Percentiles rank a stretch among this genome's conserved stretches.
Conservation (phyloP, 805 yeast genomes). For the Jamesozyma rosinii region DNA sequence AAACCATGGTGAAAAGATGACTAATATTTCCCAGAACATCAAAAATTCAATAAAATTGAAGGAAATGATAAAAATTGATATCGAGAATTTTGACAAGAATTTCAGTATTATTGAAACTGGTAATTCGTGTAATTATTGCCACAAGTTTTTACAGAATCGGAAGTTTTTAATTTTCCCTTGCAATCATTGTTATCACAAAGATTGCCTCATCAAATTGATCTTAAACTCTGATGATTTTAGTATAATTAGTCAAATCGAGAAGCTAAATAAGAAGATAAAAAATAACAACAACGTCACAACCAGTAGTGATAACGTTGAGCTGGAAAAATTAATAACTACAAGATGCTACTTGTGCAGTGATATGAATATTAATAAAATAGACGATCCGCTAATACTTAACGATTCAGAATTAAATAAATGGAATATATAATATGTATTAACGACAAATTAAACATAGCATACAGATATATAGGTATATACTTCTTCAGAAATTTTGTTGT, state of each 20-base stretch:
- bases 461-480: constrained; percentile 24
- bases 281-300: constrained; percentile 5
- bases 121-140: constrained; percentile 68
- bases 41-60: constrained; percentile 56
- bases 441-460: not conserved
- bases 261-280: constrained; percentile 22
- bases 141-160: constrained; percentile 57
- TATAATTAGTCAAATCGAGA: constrained; percentile 52
- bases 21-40: constrained; percentile 63
- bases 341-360: constrained; percentile 77
- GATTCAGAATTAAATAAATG: constrained; percentile 39
- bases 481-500: not conserved
- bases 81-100: constrained; percentile 42
- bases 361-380: constrained; percentile 57
- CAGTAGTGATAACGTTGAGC: constrained; percentile 30
- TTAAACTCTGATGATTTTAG: constrained; percentile 57
- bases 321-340: constrained; percentile 50
- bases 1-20: constrained; percentile 56
- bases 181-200: constrained; percentile 80
- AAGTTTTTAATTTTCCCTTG: constrained; percentile 82
- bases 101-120: constrained; percentile 72
- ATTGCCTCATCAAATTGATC: constrained; percentile 63
- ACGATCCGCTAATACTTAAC: constrained; percentile 44
- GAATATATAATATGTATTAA: constrained; percentile 31
- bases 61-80: constrained; percentile 51